Conservation (phyloP, 176 grass and related monocot genomes). For the Hordeum marinum region DNA sequence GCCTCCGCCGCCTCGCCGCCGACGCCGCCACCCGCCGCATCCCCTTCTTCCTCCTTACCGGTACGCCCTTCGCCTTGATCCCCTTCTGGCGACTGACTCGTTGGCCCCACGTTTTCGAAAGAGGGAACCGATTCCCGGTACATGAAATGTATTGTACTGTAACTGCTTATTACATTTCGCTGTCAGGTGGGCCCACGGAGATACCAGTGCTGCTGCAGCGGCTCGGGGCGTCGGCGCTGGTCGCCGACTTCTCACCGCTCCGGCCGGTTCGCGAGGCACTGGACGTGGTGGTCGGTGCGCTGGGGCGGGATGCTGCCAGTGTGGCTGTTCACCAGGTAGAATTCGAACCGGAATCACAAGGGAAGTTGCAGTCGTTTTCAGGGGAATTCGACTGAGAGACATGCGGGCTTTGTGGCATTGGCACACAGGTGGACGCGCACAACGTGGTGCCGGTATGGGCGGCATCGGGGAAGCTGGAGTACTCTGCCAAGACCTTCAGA, state of each 20-base stretch:
- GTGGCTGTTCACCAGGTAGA: conserved; percentile 60
- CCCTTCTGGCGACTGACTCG: background rate
- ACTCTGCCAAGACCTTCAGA: conserved; percentile 74
- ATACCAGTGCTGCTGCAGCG: conserved; percentile 52
- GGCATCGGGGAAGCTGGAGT: conserved; percentile 74
- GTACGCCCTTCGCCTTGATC: background rate
- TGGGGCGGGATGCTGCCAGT: conserved; percentile 8
- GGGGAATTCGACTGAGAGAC: background rate
- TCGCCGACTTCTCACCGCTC: conserved; percentile 82
- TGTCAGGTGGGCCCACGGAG: conserved; percentile 29
- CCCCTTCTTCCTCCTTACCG: conserved; percentile 69
- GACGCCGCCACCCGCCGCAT: conserved; percentile 25
- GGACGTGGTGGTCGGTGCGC: conserved; percentile 39
- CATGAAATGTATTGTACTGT: background rate
- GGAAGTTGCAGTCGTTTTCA: background rate
- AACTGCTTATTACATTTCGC: background rate
- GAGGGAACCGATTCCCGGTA: background rate
- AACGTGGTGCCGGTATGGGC: conserved; percentile 80
- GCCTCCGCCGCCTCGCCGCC: conserved; percentile 44
- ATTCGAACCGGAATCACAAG: background rate
- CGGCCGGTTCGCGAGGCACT: conserved; percentile 52
- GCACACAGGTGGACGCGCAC: conserved; percentile 71
- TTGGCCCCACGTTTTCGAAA: background rate
- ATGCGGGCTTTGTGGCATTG: background rate
- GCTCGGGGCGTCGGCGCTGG: conserved; percentile 57